Evolutionary conservation across 371 early-diverging fungal genomes (phyloP).

Genomic region (Entomophthora muscae): DNA sequence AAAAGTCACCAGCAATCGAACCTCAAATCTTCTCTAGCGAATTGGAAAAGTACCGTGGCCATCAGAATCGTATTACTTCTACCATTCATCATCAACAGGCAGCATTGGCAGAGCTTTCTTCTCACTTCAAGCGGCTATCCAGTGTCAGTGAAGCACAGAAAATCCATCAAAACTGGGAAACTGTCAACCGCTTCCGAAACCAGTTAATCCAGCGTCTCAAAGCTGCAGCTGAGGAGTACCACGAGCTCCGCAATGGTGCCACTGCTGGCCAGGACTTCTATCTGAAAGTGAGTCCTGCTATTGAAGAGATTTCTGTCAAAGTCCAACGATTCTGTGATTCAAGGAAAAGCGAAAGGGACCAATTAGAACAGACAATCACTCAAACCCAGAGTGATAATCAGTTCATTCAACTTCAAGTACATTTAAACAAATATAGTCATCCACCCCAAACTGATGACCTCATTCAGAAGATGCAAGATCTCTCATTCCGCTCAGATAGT

Average conservation of each 20-base stretch:
- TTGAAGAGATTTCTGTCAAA: background rate
- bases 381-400: background rate
- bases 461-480: background rate
- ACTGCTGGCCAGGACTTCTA: slow-evolving; percentile 13
- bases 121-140: slow-evolving; percentile 54
- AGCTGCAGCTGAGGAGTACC: slow-evolving; percentile 33
- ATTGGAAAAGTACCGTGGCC: slow-evolving; percentile 70
- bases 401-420: background rate
- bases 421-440: background rate
- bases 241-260: slow-evolving; percentile 45
- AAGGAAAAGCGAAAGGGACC: background rate
- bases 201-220: slow-evolving; percentile 32
- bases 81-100: slow-evolving; percentile 59
- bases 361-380: background rate
- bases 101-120: slow-evolving; percentile 51
- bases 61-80: slow-evolving; percentile 49
- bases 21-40: slow-evolving; percentile 75
- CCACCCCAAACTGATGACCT: background rate
- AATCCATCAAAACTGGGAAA: slow-evolving; percentile 45
- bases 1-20: slow-evolving; percentile 49
- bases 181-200: slow-evolving; percentile 36
- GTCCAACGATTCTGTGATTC: background rate
- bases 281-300: background rate
- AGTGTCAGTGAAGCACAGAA: slow-evolving; percentile 47
- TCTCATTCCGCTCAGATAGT: background rate